Evolutionary conservation across 2,329 filamentous ascomycete genomes (phyloP).

Genomic region (Colletotrichum sp.): DNA sequence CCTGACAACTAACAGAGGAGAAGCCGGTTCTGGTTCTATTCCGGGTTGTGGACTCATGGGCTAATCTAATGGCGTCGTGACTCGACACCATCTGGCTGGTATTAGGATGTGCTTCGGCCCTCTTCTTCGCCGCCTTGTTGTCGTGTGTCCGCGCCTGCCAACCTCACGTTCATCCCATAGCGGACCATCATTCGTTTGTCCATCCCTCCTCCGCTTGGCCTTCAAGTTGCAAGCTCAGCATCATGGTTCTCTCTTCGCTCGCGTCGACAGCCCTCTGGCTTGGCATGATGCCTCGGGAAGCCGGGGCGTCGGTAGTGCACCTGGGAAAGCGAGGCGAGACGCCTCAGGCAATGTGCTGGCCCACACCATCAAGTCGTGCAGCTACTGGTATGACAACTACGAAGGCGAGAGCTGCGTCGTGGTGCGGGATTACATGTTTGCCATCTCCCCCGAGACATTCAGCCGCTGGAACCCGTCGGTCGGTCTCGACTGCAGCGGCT

Average conservation of each 20-base stretch:
- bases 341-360: not conserved
- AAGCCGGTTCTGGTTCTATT: not conserved
- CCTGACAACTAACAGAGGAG: not conserved
- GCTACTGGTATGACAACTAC: conserved; percentile 19
- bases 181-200: not conserved
- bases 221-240: not conserved
- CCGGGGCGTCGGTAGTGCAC: not conserved
- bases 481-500: conserved; percentile 24
- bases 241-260: not conserved
- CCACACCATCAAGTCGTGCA: not conserved
- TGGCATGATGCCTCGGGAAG: not conserved
- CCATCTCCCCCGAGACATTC: conserved; percentile 21
- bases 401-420: conserved; percentile 14
- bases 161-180: not conserved
- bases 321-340: not conserved
- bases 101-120: not conserved
- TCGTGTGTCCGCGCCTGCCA: not conserved
- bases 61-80: not conserved
- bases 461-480: conserved; percentile 28
- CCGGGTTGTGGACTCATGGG: not conserved
- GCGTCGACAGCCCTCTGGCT: not conserved
- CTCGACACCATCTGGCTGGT: not conserved
- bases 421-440: conserved; percentile 5
- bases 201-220: not conserved
- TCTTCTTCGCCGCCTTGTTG: not conserved